Percentiles rank a stretch among this genome's conserved stretches.
Evolutionary conservation across 768 basidiomycete species (phyloP).

Genomic region (Astraeus odoratus): DNA sequence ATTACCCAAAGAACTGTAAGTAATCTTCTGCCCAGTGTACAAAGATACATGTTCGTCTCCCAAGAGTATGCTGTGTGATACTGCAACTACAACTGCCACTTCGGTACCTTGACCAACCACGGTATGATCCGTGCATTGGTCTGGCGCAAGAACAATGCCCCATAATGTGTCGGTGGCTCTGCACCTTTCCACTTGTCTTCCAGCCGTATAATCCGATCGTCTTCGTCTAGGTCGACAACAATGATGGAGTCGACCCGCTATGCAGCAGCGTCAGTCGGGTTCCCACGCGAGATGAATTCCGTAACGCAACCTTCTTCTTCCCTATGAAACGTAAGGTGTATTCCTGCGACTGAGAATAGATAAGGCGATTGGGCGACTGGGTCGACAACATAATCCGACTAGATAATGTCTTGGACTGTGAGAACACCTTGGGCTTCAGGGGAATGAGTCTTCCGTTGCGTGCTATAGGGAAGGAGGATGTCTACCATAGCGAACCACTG

Average conservation of each 20-base stretch:
- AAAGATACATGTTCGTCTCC: too few relatives aligned
- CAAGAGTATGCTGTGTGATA: neutral
- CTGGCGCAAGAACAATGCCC: conserved; percentile 40
- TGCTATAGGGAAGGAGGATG: neutral
- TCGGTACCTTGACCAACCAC: conserved; percentile 49
- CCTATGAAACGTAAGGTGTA: conserved; percentile 51
- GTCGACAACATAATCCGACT: conserved; percentile 56
- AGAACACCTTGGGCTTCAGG: conserved; percentile 46
- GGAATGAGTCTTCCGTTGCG: neutral
- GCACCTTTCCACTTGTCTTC: conserved; percentile 57
- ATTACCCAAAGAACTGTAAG: too few relatives aligned
- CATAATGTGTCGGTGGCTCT: conserved; percentile 43
- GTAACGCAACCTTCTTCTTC: conserved; percentile 43
- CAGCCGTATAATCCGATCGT: conserved; percentile 52
- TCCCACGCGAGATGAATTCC: neutral
- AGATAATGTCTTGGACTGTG: conserved; percentile 43
- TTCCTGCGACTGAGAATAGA: conserved; percentile 53
- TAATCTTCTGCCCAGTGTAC: too few relatives aligned
- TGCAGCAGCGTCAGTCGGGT: neutral
- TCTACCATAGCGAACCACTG: conserved; percentile 52
- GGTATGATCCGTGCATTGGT: conserved; percentile 45
- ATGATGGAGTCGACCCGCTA: conserved; percentile 57
- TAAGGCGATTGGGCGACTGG: conserved; percentile 48
- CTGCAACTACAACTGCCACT: conserved; percentile 10
- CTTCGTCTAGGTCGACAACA: conserved; percentile 56